These are phyloP conservation scores for Ruellia speciosa DNA, from an alignment of 305 asterid genomes.

Conservation along the genomic window DNA sequence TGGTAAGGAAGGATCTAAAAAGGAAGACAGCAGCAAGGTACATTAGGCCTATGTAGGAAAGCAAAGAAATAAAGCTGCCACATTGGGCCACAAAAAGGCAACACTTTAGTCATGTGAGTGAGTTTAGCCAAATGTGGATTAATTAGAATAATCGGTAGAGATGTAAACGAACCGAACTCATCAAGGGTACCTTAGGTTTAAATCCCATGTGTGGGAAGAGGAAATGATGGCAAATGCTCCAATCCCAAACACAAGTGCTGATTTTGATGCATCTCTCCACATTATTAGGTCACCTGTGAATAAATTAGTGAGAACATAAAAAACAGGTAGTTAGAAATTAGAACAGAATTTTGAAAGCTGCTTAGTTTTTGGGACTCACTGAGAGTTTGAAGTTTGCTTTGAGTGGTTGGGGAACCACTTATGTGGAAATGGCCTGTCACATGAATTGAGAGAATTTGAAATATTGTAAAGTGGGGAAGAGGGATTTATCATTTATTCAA, in stretches of 20 bases:
- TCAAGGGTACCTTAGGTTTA: constrained; percentile 57
- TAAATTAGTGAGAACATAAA: too few species aligned
- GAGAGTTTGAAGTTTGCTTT: too few species aligned
- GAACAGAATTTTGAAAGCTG: too few species aligned
- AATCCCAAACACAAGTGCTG: constrained; percentile 78
- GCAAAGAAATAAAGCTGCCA: constrained; percentile 58
- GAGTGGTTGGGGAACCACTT: too few species aligned
- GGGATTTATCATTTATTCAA: too few species aligned
- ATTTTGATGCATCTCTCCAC: constrained; percentile 85
- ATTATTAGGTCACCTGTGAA: constrained; percentile 33
- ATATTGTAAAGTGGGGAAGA: too few species aligned
- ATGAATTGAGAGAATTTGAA: too few species aligned
- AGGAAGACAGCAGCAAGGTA: constrained; percentile 58
- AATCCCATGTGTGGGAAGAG: constrained; percentile 65
- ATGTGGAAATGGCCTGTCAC: too few species aligned
- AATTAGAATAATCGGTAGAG: neutral
- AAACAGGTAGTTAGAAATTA: too few species aligned
- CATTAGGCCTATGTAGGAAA: constrained; percentile 49
- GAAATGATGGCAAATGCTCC: constrained; percentile 71
- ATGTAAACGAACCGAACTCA: neutral
- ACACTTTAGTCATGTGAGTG: too few species aligned
- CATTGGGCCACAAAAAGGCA: neutral
- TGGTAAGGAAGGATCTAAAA: constrained; percentile 41
- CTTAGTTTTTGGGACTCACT: too few species aligned
- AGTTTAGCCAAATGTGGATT: neutral